Evolutionary conservation across 2,329 filamentous ascomycete species (phyloP).

Genomic region (Xylariaceae sp.): DNA sequence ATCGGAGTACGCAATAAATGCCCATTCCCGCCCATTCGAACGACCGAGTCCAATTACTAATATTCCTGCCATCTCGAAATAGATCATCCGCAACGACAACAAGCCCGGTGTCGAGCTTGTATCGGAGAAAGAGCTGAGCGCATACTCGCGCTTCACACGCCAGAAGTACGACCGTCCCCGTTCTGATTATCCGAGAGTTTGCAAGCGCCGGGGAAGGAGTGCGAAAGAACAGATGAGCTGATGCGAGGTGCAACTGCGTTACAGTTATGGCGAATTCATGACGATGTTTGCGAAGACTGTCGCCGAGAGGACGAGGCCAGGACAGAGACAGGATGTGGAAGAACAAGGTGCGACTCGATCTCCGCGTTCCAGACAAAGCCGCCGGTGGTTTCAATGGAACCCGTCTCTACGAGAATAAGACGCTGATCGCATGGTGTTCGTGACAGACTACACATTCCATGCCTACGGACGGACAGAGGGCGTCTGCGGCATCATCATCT

Average conservation of each 20-base stretch:
- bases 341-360: slow-evolving; percentile 56
- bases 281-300: slow-evolving; percentile 81
- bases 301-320: slow-evolving; percentile 76
- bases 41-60: slow-evolving; percentile 14
- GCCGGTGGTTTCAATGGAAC: no score
- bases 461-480: slow-evolving; percentile 71
- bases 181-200: neutral
- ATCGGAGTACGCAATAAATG: slow-evolving; percentile 61
- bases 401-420: neutral
- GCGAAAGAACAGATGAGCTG: slow-evolving; percentile 9
- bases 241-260: slow-evolving; percentile 8
- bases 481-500: slow-evolving; percentile 71
- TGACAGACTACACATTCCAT: slow-evolving; percentile 65
- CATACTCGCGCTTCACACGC: slow-evolving; percentile 75
- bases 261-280: slow-evolving; percentile 61
- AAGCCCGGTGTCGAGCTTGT: slow-evolving; percentile 73
- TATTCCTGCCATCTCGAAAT: slow-evolving; percentile 11
- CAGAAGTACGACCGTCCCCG: slow-evolving; percentile 48
- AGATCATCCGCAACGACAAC: slow-evolving; percentile 77
- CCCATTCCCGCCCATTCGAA: slow-evolving; percentile 26
- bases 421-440: slow-evolving; percentile 10
- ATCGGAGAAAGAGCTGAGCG: slow-evolving; percentile 69
- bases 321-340: slow-evolving; percentile 79
- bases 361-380: slow-evolving; percentile 2
- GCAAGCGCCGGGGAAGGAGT: neutral